Evolutionary conservation across 768 basidiomycete genomes (phyloP).

Genomic region (Boletales sp.): DNA sequence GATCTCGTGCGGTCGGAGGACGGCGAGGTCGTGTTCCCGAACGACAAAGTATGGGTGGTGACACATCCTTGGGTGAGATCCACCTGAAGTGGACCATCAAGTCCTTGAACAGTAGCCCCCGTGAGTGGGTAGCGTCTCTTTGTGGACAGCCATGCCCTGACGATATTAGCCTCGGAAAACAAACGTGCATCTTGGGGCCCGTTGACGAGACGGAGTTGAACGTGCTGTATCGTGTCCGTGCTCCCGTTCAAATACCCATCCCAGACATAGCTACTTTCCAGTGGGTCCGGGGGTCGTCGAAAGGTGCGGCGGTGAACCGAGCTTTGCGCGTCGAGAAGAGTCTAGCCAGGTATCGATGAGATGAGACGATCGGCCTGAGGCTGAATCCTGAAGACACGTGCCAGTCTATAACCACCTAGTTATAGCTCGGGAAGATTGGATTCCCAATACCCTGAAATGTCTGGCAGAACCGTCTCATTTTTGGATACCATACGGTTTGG

Average conservation of each 20-base stretch:
- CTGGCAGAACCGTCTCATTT: too few species aligned
- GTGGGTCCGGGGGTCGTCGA: conserved; percentile 38
- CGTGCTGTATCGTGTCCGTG: conserved; percentile 39
- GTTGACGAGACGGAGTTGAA: conserved; percentile 25
- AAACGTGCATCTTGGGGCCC: conserved; percentile 19
- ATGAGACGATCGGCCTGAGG: too few species aligned
- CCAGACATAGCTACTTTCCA: conserved; percentile 42
- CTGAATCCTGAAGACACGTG: too few species aligned
- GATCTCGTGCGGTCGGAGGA: conserved; percentile 38
- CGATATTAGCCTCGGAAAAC: conserved; percentile 34
- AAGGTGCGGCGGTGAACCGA: conserved; percentile 11
- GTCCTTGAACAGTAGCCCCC: conserved; percentile 37
- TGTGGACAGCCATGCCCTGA: conserved; percentile 41
- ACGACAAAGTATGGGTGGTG: conserved; percentile 36
- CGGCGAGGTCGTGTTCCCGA: conserved; percentile 32
- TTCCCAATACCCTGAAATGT: too few species aligned
- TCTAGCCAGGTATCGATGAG: conserved; percentile 13
- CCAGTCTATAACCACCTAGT: too few species aligned
- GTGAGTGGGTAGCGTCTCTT: conserved; percentile 52
- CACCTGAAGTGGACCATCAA: not conserved
- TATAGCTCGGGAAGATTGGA: too few species aligned
- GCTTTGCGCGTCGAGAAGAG: conserved; percentile 2
- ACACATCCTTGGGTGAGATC: not conserved
- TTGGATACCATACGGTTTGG: too few species aligned
- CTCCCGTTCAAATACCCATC: conserved; percentile 41